These are phyloP conservation scores for Apiospora phragmitis DNA, from an alignment of 2,329 filamentous ascomycete genomes.

Conservation along the genomic window DNA sequence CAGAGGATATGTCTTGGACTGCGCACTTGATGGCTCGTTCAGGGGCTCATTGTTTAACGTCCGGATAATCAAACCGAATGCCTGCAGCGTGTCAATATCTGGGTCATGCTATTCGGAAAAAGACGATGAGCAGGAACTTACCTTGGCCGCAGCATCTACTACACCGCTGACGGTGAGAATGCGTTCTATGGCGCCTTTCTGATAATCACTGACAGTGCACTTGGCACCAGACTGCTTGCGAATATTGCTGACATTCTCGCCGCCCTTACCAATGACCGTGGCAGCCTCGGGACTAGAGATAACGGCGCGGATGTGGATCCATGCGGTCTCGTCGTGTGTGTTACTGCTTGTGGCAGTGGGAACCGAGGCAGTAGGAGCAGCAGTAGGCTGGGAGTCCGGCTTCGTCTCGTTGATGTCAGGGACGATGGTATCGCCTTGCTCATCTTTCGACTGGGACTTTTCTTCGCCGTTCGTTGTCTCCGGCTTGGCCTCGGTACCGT, in stretches of 20 bases:
- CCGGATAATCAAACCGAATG: slow-evolving; percentile 96
- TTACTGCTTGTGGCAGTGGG: slow-evolving; percentile 46
- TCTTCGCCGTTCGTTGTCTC: slow-evolving; percentile 9
- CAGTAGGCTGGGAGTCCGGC: slow-evolving; percentile 40
- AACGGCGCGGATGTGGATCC: slow-evolving; percentile 96
- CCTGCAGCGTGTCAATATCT: slow-evolving; percentile 52
- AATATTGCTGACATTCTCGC: slow-evolving; percentile 98
- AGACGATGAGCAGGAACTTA: slow-evolving; percentile 42
- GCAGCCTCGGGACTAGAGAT: slow-evolving; percentile 97
- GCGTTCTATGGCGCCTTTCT: slow-evolving; percentile 93
- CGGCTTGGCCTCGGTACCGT: slow-evolving; percentile 32
- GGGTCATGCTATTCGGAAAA: slow-evolving; percentile 10
- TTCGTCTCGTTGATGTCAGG: slow-evolving; percentile 63
- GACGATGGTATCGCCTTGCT: slow-evolving; percentile 68
- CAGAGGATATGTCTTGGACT: slow-evolving; percentile 96
- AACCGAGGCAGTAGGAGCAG: slow-evolving; percentile 38
- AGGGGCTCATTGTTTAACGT: slow-evolving; percentile 97
- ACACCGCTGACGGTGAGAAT: slow-evolving; percentile 96
- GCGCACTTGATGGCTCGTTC: slow-evolving; percentile 81
- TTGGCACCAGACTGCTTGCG: slow-evolving; percentile 93
- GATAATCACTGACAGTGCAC: slow-evolving; percentile 98
- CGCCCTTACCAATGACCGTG: slow-evolving; percentile 97
- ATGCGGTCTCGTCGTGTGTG: slow-evolving; percentile 84
- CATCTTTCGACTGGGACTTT: slow-evolving; percentile 44
- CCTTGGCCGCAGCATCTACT: slow-evolving; percentile 96